A percentile compares a stretch with the other conserved stretches of the same genome.
These are phyloP conservation scores for Blepharisma japonicum DNA, from an alignment of 73 alveolate genomes.

Conservation along the genomic window DNA sequence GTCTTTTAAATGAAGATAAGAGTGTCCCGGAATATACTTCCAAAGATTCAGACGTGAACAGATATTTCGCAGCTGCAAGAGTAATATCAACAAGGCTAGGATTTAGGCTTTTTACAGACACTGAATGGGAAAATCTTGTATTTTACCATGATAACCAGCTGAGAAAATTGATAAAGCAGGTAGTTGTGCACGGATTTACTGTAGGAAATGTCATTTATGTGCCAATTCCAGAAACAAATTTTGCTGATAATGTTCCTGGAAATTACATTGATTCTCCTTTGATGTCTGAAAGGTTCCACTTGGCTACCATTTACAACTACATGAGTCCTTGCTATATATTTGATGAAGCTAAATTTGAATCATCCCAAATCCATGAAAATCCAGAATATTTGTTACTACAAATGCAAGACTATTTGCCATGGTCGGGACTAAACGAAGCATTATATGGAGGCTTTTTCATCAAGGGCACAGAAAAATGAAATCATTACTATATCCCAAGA, in stretches of 20 bases:
- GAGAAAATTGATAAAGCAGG: not conserved
- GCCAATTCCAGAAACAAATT: not conserved
- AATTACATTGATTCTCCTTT: too few relatives aligned
- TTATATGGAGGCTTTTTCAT: not conserved
- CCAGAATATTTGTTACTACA: not conserved
- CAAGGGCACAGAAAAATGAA: constrained; percentile 15
- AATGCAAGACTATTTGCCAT: not conserved
- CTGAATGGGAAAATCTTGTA: not conserved
- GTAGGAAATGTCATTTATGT: not conserved
- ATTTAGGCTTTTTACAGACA: not conserved
- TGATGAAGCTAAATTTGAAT: too few relatives aligned
- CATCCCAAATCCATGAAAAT: not conserved
- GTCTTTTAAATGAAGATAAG: not conserved
- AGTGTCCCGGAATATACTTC: not conserved
- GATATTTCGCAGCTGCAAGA: not conserved
- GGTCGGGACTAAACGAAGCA: constrained; percentile 2
- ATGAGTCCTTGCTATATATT: too few relatives aligned
- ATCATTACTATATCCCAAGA: not conserved
- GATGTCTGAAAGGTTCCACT: too few relatives aligned
- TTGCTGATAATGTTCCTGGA: too few relatives aligned
- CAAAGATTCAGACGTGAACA: not conserved
- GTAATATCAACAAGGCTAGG: not conserved
- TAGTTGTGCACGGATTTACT: not conserved
- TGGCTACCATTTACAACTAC: too few relatives aligned
- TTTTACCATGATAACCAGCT: not conserved